A percentile compares a stretch with the other conserved stretches of the same genome.
Conservation (phyloP, 2,329 filamentous ascomycete genomes). For the Aspergillus nomiae region DNA sequence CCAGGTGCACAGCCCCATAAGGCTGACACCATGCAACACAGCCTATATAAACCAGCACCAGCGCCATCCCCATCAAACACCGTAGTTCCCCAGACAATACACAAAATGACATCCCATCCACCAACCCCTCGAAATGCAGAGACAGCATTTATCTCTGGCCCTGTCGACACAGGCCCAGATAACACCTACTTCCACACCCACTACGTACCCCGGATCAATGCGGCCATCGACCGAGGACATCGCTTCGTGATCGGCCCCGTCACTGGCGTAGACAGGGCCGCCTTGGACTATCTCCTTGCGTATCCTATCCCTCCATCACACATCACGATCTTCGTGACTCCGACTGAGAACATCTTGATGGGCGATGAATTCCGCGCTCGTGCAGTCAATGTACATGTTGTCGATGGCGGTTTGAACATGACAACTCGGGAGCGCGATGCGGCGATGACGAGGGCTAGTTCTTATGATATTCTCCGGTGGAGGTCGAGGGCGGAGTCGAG, state of each 20-base stretch:
- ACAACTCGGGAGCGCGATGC: conserved; percentile 33
- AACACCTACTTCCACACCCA: conserved; percentile 32
- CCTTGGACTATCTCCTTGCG: conserved; percentile 29
- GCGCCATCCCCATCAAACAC: background rate
- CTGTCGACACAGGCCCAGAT: conserved; percentile 28
- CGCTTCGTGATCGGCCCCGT: conserved; percentile 28
- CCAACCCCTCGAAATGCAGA: background rate
- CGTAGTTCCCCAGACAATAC: background rate
- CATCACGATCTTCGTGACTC: conserved; percentile 28
- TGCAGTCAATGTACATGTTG: conserved; percentile 20
- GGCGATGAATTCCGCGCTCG: conserved; percentile 16
- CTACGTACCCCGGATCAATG: conserved; percentile 27
- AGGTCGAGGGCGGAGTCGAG: conserved; percentile 28
- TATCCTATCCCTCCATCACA: conserved; percentile 20
- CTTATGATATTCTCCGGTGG: conserved; percentile 39
- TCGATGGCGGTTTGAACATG: conserved; percentile 12
- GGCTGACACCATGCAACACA: background rate
- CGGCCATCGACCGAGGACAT: conserved; percentile 21
- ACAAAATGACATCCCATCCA: background rate
- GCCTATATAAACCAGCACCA: background rate
- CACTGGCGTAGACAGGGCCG: conserved; percentile 29
- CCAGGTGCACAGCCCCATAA: background rate
- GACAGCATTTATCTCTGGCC: conserved; percentile 36
- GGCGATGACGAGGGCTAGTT: conserved; percentile 32
- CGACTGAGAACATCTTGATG: conserved; percentile 25